Evolutionary conservation across 1,284 basidiomycete genomes (phyloP).

Genomic region (Sanghuangporus weigelae): DNA sequence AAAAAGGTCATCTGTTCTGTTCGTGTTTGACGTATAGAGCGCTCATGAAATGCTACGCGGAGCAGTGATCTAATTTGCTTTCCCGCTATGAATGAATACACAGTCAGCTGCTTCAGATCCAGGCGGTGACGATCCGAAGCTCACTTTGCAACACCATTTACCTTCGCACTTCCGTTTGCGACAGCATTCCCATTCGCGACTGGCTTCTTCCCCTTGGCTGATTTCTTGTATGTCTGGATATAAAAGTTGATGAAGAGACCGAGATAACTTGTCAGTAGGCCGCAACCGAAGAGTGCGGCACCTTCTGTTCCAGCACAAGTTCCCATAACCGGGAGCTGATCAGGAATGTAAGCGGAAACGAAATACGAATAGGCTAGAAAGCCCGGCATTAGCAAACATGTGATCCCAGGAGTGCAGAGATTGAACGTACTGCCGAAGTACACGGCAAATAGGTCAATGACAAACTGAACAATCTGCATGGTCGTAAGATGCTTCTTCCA

Average conservation of each 20-base stretch:
- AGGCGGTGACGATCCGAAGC: constrained; percentile 13
- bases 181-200: constrained; percentile 31
- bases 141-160: constrained; percentile 28
- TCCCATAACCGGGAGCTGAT: constrained; percentile 60
- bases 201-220: constrained; percentile 37
- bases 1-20: constrained; percentile 9
- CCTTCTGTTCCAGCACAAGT: constrained; percentile 87
- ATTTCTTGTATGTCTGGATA: constrained; percentile 77
- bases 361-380: constrained; percentile 79
- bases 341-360: constrained; percentile 54
- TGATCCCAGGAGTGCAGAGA: not conserved
- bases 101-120: not conserved
- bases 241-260: constrained; percentile 91
- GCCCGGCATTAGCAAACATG: constrained; percentile 13
- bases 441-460: constrained; percentile 84
- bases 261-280: constrained; percentile 84
- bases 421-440: constrained; percentile 86
- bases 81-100: constrained; percentile 3
- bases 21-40: not conserved
- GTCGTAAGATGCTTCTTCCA: constrained; percentile 97
- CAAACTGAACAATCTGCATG: constrained; percentile 94
- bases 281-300: constrained; percentile 88
- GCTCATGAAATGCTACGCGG: not conserved
- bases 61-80: constrained; percentile 2
- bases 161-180: constrained; percentile 25